Evolutionary conservation across 176 grass and related monocot species (phyloP), one percentile per base, ranked within the genome.

Genomic region (Bolboschoenus planiculmis): DNA sequence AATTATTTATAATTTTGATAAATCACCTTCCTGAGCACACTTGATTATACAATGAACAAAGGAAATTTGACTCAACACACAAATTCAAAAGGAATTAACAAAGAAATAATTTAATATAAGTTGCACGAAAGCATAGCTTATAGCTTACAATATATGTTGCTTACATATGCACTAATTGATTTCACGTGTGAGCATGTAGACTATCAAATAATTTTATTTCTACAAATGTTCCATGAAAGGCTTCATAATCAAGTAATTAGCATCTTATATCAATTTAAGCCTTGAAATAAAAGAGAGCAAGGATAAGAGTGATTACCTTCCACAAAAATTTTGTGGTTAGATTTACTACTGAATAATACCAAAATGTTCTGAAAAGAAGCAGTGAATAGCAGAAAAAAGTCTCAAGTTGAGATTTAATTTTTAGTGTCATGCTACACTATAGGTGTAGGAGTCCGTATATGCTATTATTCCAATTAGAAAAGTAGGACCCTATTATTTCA

Each of bases 261-360:
- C 21, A 68, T 37, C 2, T 2, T 68, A 40, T 10, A 3, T 16
- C 34, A 68, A 21, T 35, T 65, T n/a, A 21, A 40, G 18, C 3
- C 7, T 23, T 21, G 34, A 39, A 39, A 39, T 9, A 10, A 16
- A 37, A 67, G 33, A 68, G 64, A n/a, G n/a, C 50, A 10, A 1
- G 72, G 43, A 53, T 77, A 77, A 77, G 44, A 33, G 46, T 30
- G 53, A 53, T 77, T 33, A 77, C 44, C 46, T 53, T 51, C 72
- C 43, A 77, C 72, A 77, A 51, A 76, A 53, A 8, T 15, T 18
- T 33, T 51, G 20, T 18, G 44, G 26, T 51, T 53, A 16, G 26
- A 20, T 48, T 0, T 53, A 4, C 27, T 14, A 31, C 1, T 14
- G 11, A 50, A 20, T 31, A 73, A 29, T 70, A n/a, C 65, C 26